Evolutionary conservation across 768 basidiomycete genomes (phyloP).

Genomic region (Mycena indigotica): DNA sequence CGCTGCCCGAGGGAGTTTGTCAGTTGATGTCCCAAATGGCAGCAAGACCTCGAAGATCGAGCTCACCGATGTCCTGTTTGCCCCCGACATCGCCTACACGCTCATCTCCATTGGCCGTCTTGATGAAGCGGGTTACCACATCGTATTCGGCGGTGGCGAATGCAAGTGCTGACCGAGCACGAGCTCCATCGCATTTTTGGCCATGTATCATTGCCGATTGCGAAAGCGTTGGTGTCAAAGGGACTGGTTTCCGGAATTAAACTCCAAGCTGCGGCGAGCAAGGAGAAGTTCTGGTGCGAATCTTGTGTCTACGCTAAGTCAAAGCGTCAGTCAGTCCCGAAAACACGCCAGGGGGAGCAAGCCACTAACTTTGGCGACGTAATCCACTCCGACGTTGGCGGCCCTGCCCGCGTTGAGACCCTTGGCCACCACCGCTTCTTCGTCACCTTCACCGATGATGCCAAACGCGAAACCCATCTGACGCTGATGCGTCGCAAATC

Average conservation of each 20-base stretch:
- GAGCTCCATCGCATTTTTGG: constrained; percentile 32
- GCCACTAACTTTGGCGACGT: constrained; percentile 30
- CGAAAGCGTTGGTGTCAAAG: constrained; percentile 23
- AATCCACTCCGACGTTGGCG: constrained; percentile 41
- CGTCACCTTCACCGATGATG: constrained; percentile 38
- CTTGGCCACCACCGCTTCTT: constrained; percentile 30
- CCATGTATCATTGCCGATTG: constrained; percentile 25
- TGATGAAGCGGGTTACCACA: constrained; percentile 26
- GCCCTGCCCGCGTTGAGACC: constrained; percentile 30
- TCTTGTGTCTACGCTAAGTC: constrained; percentile 35
- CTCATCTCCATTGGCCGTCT: constrained; percentile 34
- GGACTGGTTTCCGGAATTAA: constrained; percentile 30
- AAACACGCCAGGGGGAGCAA: constrained; percentile 24
- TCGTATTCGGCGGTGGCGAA: constrained; percentile 25
- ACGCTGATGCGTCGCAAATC: constrained; percentile 32
- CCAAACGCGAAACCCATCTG: constrained; percentile 26
- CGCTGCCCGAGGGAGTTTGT: constrained; percentile 32
- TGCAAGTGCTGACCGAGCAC: constrained; percentile 24
- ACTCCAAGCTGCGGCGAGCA: constrained; percentile 22
- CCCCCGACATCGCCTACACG: constrained; percentile 32
- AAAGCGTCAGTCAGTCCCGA: constrained; percentile 28
- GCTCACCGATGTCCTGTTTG: constrained; percentile 34
- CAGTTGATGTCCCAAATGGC: constrained; percentile 27
- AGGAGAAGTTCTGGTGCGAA: constrained; percentile 25
- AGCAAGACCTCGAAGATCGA: constrained; percentile 19